Evolutionary conservation across 805 yeast genomes (phyloP), one percentile per base, ranked within the genome.

Genomic region (Candida tammaniensis): DNA sequence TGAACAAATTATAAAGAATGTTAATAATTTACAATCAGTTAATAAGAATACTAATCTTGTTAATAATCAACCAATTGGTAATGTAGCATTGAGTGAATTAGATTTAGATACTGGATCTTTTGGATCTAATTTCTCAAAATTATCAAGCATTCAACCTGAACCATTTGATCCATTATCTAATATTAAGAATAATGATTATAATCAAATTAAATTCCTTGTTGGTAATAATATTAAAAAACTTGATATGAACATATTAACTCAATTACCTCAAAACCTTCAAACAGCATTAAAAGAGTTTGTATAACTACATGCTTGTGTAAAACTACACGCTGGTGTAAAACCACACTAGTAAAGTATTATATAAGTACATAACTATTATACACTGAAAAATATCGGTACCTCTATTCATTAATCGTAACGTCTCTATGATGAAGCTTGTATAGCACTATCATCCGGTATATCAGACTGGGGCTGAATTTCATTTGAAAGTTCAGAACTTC

Each of bases 51-150:
- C 13, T 15, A 29, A 11, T 6, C 4, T 17, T 10, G 18, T 17
- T 3, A 22, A 5, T 9, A n/a, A 10, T 5, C 28, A 30, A 16
- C 4, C 4, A 4, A 23, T 21, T 9, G 31, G 27, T 8, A 17
- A 15, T 22, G 57, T 63, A 25, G 69, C 66, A 18, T 59, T 66
- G 22, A 57, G 57, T 24, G 80, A 74, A 31, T 49, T 72, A 19
- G 88, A 83, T 33, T 51, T 72, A 17, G 95, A 88, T 42, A 72
- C 82, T 31, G 55, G 70, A 2, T 69, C 93, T 2, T 93, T 89
- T 59, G 98, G 98, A 2, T 82, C 96, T 0, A 78, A 81, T 33
- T 93, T 77, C 58, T 85, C 94, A 33, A 80, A 75, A 51, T 67
- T 93, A 39, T 77, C 74, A 1, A 74, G 84, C 2, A 79, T 88